Base-by-base conservation (phyloP, 371 early-diverging fungal genomes). In the Nematocida sp. region DNA sequence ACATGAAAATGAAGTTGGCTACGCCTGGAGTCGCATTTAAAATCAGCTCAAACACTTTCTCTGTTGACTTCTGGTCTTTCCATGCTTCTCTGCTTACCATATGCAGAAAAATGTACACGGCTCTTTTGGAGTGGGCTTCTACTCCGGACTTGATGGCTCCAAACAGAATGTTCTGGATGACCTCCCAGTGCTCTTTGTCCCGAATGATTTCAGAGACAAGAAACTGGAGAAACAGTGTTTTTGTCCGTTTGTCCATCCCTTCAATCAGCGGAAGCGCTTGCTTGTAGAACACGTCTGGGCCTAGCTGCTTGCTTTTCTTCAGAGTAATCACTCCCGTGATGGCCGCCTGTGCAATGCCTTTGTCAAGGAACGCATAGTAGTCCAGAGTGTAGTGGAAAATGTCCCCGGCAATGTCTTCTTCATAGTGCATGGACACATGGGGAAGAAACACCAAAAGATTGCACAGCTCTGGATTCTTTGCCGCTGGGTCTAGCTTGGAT, bases 161-260 rank as follows among this genome's bases (percentile, higher is more conserved):
- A 13, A 62, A 8, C 5, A 70, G 41, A 2, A 60, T 62, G 11
- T 70, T 25, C 38, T 70, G 31, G 8, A 70, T 62, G 8, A 70
- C 2, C 4, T 34, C 32, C 56, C 48, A 57, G 45, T 70, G 60
- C 41, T 70, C 74, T 29, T 31, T 50, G 52, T 70, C 74, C 36
- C 74, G 2, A 27, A 70, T 70, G 15, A 70, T 70, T 29, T 70
- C 74, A 23, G 74, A 17, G n/a, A 70, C 60, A 15, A 70, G 23
- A 38, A 70, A 70, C 74, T 70, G 74, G 11, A 70, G 7, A 40
- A 70, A 70, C 2, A 45, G 23, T 0, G 74, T 70, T 60, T 70
- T 70, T 7, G 74, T 70, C 27, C 74, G 27, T 62, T 60, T 70
- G 50, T 70, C 74, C 74, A 70, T 70, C 32, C 46, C 62, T 62